phyloP scores from a whole-genome alignment of 2,329 filamentous ascomycete genomes.

The Podosphaera aphanis region DNA sequence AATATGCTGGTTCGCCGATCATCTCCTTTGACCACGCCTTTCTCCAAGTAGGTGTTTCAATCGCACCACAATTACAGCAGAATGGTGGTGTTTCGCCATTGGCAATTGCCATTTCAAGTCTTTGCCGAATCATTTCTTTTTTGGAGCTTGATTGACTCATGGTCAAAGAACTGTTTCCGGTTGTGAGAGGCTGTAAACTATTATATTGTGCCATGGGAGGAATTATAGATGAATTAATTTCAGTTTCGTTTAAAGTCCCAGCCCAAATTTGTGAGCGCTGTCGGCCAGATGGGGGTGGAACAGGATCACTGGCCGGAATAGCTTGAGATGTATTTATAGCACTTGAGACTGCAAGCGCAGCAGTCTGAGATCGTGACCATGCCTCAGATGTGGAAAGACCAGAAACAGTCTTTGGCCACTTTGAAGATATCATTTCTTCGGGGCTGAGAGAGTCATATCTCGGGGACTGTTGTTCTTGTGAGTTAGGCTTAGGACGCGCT shows the following conservation, averaged over 20 bases:
- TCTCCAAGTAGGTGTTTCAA: constrained; percentile 90
- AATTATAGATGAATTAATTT: constrained; percentile 16
- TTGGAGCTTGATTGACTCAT: constrained; percentile 6
- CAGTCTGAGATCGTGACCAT: constrained; percentile 19
- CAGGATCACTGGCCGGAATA: constrained; percentile 28
- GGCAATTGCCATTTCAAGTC: constrained; percentile 39
- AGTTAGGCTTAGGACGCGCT: neutral
- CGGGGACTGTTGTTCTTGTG: no score
- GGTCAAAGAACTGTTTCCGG: neutral
- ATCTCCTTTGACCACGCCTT: constrained; percentile 69
- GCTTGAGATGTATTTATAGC: constrained; percentile 15
- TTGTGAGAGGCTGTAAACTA: neutral
- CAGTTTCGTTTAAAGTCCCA: constrained; percentile 20
- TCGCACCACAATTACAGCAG: constrained; percentile 80
- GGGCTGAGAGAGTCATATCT: no score
- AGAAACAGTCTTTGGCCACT: no score
- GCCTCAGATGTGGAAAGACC: neutral
- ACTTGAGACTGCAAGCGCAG: constrained; percentile 13
- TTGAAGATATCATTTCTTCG: no score
- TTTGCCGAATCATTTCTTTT: constrained; percentile 21
- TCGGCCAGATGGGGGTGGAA: constrained; percentile 19
- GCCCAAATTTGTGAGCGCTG: constrained; percentile 22
- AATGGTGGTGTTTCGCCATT: constrained; percentile 69
- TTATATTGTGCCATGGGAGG: neutral
- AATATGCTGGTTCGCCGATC: constrained; percentile 42